phyloP scores from a whole-genome alignment of 2,329 filamentous ascomycete genomes.

The Penicillium sp. region DNA sequence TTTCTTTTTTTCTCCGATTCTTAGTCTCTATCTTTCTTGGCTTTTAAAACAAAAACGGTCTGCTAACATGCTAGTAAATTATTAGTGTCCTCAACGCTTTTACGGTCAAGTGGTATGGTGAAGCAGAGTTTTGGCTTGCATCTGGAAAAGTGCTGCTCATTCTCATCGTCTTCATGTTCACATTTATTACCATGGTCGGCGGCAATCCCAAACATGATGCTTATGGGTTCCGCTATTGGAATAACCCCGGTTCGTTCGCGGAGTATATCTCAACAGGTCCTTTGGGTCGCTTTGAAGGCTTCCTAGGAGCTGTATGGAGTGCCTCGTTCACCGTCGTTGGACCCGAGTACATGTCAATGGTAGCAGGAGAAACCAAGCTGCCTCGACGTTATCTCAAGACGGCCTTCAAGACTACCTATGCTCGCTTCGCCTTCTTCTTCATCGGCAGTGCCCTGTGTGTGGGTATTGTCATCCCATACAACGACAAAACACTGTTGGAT shows the following conservation, averaged over 20 bases:
- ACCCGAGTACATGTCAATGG: conserved; percentile 66
- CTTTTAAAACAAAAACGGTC: neutral
- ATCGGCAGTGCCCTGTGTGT: conserved; percentile 72
- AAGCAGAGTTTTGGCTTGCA: conserved; percentile 59
- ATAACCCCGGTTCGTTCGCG: conserved; percentile 52
- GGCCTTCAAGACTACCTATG: conserved; percentile 77
- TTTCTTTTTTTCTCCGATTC: neutral
- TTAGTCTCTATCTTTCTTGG: neutral
- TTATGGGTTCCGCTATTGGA: conserved; percentile 72
- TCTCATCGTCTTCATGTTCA: conserved; percentile 71
- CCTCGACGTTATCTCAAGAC: conserved; percentile 70
- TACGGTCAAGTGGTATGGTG: conserved; percentile 72
- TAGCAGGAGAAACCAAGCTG: conserved; percentile 70
- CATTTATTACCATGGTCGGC: conserved; percentile 79
- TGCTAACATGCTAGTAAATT: neutral
- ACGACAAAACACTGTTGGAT: conserved; percentile 38
- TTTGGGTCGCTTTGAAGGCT: conserved; percentile 42
- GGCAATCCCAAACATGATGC: conserved; percentile 73
- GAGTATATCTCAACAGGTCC: conserved; percentile 17
- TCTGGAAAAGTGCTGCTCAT: conserved; percentile 70
- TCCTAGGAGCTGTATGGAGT: conserved; percentile 73
- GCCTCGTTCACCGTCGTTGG: conserved; percentile 68
- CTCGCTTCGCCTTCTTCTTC: conserved; percentile 75
- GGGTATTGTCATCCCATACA: conserved; percentile 71
- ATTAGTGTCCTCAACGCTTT: conserved; percentile 66